Evolutionary conservation across 345 rosid species (phyloP), one percentile per base, ranked within the genome.

Genomic region (Anastatica hierochuntica): DNA sequence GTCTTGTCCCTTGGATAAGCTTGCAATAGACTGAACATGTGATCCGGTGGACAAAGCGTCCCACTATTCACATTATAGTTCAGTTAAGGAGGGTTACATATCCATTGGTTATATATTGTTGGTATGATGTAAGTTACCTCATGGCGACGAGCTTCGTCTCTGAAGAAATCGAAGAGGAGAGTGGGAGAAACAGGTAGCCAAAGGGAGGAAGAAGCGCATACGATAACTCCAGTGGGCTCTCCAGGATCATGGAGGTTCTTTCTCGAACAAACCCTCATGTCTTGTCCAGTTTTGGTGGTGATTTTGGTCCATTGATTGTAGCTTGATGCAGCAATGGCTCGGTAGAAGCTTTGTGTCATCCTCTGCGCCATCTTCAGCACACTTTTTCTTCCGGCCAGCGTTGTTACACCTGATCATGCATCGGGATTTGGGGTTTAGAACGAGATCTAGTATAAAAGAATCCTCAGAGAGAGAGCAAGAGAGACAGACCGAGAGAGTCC

Each of bases 381-480:
- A 72, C 98, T 92, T 76, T 88, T 92, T 76, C 95, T 81, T 61
- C 97, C 97, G 0, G 98, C 98, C 10, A 88, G 71, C 0, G 97
- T 92, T 20, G 95, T 77, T 45, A 88, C 95, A 33, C 97, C 98
- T 92, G 35, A 53, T n/a, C n/a, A n/a, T n/a, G n/a, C n/a, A n/a
- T n/a, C n/a, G n/a, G n/a, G n/a, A n/a, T n/a, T n/a, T n/a, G n/a
- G n/a, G n/a, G n/a, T n/a, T n/a, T n/a, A n/a, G n/a, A n/a, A n/a
- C n/a, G n/a, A n/a, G n/a, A n/a, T n/a, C n/a, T n/a, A n/a, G n/a
- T n/a, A n/a, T n/a, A n/a, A n/a, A n/a, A n/a, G n/a, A n/a, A n/a
- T n/a, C n/a, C n/a, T n/a, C n/a, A 14, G 6, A 41, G 3, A 6
- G 11, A 9, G 20, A 45, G 15, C 15, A 8, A 16, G 11, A 19